phyloP scores from a whole-genome alignment of 805 yeast species.

The Kodamaea neixiangensis region DNA sequence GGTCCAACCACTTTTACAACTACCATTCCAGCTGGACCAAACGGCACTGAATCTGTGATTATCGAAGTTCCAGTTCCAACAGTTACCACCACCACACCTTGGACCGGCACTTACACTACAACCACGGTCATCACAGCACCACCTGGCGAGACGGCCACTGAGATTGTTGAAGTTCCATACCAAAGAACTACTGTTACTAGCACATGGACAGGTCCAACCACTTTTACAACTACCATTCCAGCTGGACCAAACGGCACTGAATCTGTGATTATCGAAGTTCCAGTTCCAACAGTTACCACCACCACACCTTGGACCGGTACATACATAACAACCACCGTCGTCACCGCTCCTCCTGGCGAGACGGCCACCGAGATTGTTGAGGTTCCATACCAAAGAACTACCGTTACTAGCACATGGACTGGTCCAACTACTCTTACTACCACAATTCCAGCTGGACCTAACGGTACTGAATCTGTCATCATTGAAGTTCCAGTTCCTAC shows the following conservation, averaged over 20 bases:
- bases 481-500: conserved; percentile 10
- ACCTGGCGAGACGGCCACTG: conserved; percentile 14
- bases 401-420: not conserved
- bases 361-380: conserved; percentile 15
- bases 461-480: conserved; percentile 7
- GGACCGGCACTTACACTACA: conserved; percentile 11
- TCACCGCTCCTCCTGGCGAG: conserved; percentile 9
- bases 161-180: conserved; percentile 3
- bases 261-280: conserved; percentile 11
- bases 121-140: conserved; percentile 9
- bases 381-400: conserved; percentile 7
- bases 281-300: conserved; percentile 4
- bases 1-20: conserved; percentile 9
- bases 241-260: conserved; percentile 2
- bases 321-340: conserved; percentile 5
- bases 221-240: not conserved
- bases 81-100: conserved; percentile 7
- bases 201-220: conserved; percentile 13
- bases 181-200: conserved; percentile 13
- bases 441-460: not conserved
- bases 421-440: not conserved
- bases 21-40: conserved; percentile 5
- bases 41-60: conserved; percentile 12
- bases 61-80: conserved; percentile 11
- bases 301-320: conserved; percentile 9